A percentile compares a stretch with the other conserved stretches of the same genome.
These are phyloP conservation scores for Russula dissimulans DNA, from an alignment of 768 basidiomycete genomes.

Conservation along the genomic window DNA sequence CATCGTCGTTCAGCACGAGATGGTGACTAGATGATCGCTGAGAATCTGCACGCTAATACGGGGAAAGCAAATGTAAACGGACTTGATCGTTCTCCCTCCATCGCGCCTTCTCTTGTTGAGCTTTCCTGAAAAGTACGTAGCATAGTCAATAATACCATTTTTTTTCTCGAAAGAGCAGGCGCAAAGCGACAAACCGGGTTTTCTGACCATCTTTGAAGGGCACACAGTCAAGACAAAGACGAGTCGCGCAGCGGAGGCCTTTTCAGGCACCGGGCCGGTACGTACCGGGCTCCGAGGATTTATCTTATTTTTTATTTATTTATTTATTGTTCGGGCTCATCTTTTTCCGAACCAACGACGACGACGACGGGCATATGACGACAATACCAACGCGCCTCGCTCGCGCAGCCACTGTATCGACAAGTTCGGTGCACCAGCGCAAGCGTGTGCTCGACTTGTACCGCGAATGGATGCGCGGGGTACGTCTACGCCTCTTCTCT, in stretches of 20 bases:
- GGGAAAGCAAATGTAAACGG: not conserved
- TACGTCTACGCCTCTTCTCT: constrained; percentile 34
- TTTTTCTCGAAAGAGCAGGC: too few relatives aligned
- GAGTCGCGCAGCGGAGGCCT: too few relatives aligned
- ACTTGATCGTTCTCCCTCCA: constrained; percentile 36
- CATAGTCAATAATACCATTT: too few relatives aligned
- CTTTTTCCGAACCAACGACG: not conserved
- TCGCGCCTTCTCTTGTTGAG: constrained; percentile 38
- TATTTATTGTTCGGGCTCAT: not conserved
- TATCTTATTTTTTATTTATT: not conserved
- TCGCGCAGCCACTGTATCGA: constrained; percentile 52
- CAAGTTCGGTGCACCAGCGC: constrained; percentile 51
- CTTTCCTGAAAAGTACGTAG: constrained; percentile 24
- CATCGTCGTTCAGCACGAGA: constrained; percentile 24
- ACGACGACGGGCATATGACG: constrained; percentile 36
- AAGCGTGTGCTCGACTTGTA: constrained; percentile 69
- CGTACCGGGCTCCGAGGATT: not conserved
- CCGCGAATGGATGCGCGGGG: constrained; percentile 88
- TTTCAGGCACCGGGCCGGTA: not conserved
- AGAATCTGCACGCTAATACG: constrained; percentile 11
- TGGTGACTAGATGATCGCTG: constrained; percentile 16
- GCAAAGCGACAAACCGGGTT: too few relatives aligned
- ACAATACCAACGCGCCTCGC: constrained; percentile 91
- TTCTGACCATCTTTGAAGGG: not conserved
- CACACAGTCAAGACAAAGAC: too few relatives aligned